phyloP scores from a whole-genome alignment of 805 yeast genomes.

The Clavispora fructus region DNA sequence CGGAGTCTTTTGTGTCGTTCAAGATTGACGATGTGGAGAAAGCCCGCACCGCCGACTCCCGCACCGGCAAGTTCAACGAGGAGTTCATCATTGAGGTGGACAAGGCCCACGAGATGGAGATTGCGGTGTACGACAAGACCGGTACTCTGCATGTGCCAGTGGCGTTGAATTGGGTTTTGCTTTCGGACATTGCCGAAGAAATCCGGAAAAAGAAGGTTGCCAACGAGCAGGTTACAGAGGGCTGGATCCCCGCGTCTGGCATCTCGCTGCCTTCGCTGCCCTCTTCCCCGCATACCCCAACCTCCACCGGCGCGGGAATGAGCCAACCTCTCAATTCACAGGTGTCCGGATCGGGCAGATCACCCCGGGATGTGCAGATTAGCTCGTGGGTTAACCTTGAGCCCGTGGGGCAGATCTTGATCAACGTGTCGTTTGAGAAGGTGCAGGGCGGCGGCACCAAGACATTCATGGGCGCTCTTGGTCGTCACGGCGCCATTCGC shows the following conservation, averaged over 20 bases:
- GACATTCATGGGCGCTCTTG: constrained; percentile 41
- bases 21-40: constrained; percentile 86
- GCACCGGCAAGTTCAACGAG: constrained; percentile 81
- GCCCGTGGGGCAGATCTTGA: constrained; percentile 86
- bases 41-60: constrained; percentile 68
- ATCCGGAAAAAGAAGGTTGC: constrained; percentile 79
- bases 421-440: constrained; percentile 77
- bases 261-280: constrained; percentile 20
- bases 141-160: constrained; percentile 74
- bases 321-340: neutral
- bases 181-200: constrained; percentile 92
- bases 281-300: neutral
- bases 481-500: constrained; percentile 97
- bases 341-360: constrained; percentile 2
- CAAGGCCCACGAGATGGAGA: constrained; percentile 87
- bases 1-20: constrained; percentile 72
- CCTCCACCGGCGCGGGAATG: neutral
- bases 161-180: constrained; percentile 85
- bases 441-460: constrained; percentile 31
- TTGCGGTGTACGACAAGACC: constrained; percentile 77
- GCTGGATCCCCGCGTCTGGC: constrained; percentile 84
- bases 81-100: constrained; percentile 76
- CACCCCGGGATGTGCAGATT: constrained; percentile 35
- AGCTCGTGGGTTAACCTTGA: constrained; percentile 88
- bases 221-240: constrained; percentile 62